Evolutionary conservation across 2,329 filamentous ascomycete species (phyloP).

Genomic region (Ceratocystis albifundus): DNA sequence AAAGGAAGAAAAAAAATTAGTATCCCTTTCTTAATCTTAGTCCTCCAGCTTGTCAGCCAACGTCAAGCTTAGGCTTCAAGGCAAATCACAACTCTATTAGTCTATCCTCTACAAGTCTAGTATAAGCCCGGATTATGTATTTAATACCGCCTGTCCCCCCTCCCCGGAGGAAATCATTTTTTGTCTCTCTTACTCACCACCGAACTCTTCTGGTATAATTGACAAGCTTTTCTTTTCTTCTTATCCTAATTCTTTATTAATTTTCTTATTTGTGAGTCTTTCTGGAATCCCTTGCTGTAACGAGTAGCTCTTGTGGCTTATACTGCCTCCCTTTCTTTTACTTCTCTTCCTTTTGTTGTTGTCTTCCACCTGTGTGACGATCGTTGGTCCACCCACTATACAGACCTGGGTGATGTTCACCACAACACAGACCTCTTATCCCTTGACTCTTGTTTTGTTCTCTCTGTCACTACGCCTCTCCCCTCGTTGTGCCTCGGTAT

Average conservation of each 20-base stretch:
- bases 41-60: background rate
- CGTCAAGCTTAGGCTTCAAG: slow-evolving; percentile 1
- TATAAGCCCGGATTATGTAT: slow-evolving; percentile 5
- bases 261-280: slow-evolving; percentile 7
- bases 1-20: background rate
- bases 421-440: background rate
- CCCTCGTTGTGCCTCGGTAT: background rate
- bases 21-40: background rate
- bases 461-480: background rate
- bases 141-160: slow-evolving; percentile 10
- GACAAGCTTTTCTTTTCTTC: slow-evolving; percentile 14
- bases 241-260: slow-evolving; percentile 16
- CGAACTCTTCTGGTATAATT: slow-evolving; percentile 4
- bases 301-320: background rate
- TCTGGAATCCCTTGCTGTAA: background rate
- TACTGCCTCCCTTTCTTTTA: background rate
- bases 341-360: background rate
- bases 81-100: background rate
- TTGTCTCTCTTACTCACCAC: slow-evolving; percentile 1
- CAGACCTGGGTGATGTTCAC: too few species aligned
- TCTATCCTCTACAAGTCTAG: background rate
- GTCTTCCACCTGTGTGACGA: background rate
- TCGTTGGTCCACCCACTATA: background rate
- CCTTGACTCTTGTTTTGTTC: background rate
- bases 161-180: background rate